Evolutionary conservation across 1,284 basidiomycete genomes (phyloP), one percentile per base, ranked within the genome.

Genomic region (Ceratobasidium sp.): DNA sequence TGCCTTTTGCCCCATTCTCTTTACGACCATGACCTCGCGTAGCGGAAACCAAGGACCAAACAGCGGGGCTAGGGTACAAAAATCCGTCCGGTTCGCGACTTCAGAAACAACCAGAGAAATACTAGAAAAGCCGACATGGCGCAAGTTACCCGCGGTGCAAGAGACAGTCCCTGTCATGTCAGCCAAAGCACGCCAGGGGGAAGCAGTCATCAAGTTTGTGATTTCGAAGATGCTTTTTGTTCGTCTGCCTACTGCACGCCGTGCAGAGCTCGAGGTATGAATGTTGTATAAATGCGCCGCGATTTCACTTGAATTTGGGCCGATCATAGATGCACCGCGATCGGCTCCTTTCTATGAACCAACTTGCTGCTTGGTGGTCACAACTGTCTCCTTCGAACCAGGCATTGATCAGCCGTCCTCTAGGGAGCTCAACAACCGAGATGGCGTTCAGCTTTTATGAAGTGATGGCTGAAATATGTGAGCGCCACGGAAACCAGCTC

Each of bases 221-320:
- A 41, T 54, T 38, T 75, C 71, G 8, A 75, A 75, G n/a, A 33
- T 75, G 35, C 38, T 75, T 2, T 75, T 65, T 55, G 50, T 75
- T 30, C 60, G 71, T 14, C 27, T 75, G 10, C 71, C 71, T 14
- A 75, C 60, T 18, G 48, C 60, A 14, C 60, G 71, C 6, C 71
- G 71, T 7, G 20, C 59, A 12, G 38, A 35, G 6, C 71, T 75
- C 27, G 71, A 75, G 50, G 71, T 75, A 27, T 18, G 71, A 35
- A n/a, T 35, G 12, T 48, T 41, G 46, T 4, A 20, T 65, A 50
- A 35, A 46, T 65, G 54, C 50, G 48, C 3, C 4, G 18, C 65
- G 23, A 44, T 12, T 46, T 48, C 18, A 33, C 10, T 55, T 52
- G 46, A 64, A 52, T 52, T 8, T 35, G 16, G 1, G 30, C 38